Evolutionary conservation across 1,139 yeast genomes (phyloP).

Genomic region (Debaryomycetaceae sp.): DNA sequence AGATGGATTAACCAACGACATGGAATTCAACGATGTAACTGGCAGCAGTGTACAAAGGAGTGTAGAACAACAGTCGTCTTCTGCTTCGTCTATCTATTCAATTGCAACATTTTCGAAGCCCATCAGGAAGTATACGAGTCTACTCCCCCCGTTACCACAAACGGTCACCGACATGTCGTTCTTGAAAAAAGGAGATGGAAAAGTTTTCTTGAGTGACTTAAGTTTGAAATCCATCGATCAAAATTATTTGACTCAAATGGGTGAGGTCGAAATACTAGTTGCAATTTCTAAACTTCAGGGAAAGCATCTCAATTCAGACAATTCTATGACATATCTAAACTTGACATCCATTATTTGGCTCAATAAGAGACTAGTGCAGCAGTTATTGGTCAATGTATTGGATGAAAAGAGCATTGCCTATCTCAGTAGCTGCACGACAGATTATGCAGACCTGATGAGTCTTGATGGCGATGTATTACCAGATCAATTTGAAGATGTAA

Average conservation of each 20-base stretch:
- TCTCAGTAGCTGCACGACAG: slow-evolving; percentile 7
- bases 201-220: slow-evolving; percentile 40
- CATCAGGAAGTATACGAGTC: slow-evolving; percentile 30
- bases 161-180: slow-evolving; percentile 25
- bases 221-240: slow-evolving; percentile 38
- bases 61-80: slow-evolving; percentile 8
- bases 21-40: slow-evolving; percentile 21
- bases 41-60: slow-evolving; percentile 9
- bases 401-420: slow-evolving; percentile 12
- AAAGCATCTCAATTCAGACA: slow-evolving; percentile 11
- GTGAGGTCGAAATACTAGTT: slow-evolving; percentile 37
- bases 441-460: slow-evolving; percentile 4
- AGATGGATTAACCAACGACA: background rate
- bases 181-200: slow-evolving; percentile 35
- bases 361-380: slow-evolving; percentile 36
- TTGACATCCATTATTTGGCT: slow-evolving; percentile 54
- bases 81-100: slow-evolving; percentile 32
- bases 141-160: slow-evolving; percentile 35
- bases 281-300: slow-evolving; percentile 25
- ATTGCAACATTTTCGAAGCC: slow-evolving; percentile 29
- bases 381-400: slow-evolving; percentile 16
- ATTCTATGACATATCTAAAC: slow-evolving; percentile 28
- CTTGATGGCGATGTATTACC: slow-evolving; percentile 1
- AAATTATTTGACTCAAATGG: slow-evolving; percentile 26
- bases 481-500: background rate